Evolutionary conservation across 768 basidiomycete genomes (phyloP), one percentile per base, ranked within the genome.

Genomic region (Pleurotus cornucopiae): DNA sequence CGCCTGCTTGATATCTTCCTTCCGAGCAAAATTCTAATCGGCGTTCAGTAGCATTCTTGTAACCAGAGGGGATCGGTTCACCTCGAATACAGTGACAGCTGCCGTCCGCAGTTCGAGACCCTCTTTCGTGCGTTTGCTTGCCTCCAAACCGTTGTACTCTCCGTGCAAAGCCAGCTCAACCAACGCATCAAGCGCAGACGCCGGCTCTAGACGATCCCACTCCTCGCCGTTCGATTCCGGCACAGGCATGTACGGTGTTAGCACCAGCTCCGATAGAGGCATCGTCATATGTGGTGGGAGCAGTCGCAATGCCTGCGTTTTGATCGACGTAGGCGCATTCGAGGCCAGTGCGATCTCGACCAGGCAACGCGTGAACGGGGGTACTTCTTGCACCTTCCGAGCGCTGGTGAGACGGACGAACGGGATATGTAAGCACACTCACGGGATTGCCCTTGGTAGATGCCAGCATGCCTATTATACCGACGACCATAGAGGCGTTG

Each of bases 171-270:
- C 84, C 13, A 93, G 78, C 58, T 91, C 87, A 0, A 96, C 83
- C 9, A 97, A 78, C 0, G 83, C 89, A 58, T 94, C 89, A 4
- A 96, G 78, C 0, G 91, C 90, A 3, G 91, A 86, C 13, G 88
- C 81, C 3, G 84, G 77, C 57, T 94, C 89, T 20, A 96, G 68
- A 18, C 94, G 81, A 67, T 95, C 91, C 91, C 91, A 94, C 66
- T 96, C 93, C 70, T 96, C 94, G 6, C 92, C 92, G 58, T 90
- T 81, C 54, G 95, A 81, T 69, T 91, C 84, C 57, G 90, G 83
- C 43, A 88, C 83, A 64, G 91, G 82, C 71, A 88, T 76, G 67
- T 91, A 85, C 59, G 88, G 82, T 55, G 88, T 85, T 58, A 89
- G 66, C 61, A 83, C 75, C 64, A 95, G 69, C 60, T 85, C 73